Evolutionary conservation across 1,139 yeast species (phyloP).

Genomic region (Debaryomycetaceae sp.): DNA sequence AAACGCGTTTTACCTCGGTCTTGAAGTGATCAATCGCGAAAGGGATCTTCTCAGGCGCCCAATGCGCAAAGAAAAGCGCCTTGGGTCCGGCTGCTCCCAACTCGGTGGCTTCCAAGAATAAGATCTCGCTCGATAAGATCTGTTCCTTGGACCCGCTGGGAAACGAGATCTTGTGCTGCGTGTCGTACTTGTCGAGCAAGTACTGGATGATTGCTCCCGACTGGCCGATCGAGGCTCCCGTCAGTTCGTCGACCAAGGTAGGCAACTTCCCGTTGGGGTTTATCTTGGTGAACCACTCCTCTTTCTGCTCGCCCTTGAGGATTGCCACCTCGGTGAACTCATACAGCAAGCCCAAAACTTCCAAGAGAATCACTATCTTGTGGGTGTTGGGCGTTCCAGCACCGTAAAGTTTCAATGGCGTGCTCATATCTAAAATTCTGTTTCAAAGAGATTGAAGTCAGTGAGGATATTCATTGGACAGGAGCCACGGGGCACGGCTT

Average conservation of each 20-base stretch:
- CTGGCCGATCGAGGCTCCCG: conserved; percentile 41
- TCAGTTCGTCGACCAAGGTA: conserved; percentile 34
- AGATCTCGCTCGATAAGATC: conserved; percentile 41
- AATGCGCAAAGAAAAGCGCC: conserved; percentile 33
- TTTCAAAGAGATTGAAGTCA: too few species aligned
- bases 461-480: too few species aligned
- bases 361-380: conserved; percentile 38
- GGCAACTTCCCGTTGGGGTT: conserved; percentile 61
- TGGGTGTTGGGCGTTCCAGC: conserved; percentile 45
- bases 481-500: too few species aligned
- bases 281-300: conserved; percentile 40
- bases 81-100: conserved; percentile 57
- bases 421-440: too few species aligned
- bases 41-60: conserved; percentile 37
- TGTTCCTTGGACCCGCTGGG: conserved; percentile 32
- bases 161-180: conserved; percentile 37
- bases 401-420: conserved; percentile 18
- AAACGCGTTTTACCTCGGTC: conserved; percentile 41
- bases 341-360: conserved; percentile 37
- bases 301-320: conserved; percentile 31
- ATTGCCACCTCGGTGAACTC: conserved; percentile 34
- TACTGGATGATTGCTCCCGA: conserved; percentile 50
- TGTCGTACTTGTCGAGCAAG: conserved; percentile 47
- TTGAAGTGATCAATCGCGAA: conserved; percentile 43
- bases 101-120: conserved; percentile 48